phyloP scores from a whole-genome alignment of 371 early-diverging fungal genomes.

The Lichtheimia ornata region DNA sequence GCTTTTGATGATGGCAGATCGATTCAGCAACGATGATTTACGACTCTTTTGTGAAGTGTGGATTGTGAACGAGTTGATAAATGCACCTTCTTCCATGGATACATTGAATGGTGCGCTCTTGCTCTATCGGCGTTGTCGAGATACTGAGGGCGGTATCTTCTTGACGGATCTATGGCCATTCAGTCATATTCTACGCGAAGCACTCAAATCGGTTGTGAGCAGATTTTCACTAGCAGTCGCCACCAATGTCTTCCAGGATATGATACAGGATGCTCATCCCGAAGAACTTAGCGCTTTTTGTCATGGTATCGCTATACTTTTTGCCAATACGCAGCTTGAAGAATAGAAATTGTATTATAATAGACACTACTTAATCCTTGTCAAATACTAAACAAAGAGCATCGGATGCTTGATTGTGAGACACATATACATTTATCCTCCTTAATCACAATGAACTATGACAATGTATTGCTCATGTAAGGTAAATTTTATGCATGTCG shows the following conservation, averaged over 20 bases:
- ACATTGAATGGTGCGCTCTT: constrained; percentile 24
- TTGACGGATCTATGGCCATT: constrained; percentile 33
- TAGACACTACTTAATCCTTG: too few relatives aligned
- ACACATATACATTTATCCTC: too few relatives aligned
- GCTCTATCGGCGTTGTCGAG: constrained; percentile 28
- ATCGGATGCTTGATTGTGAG: too few relatives aligned
- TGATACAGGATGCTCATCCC: constrained; percentile 20
- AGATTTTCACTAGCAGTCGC: constrained; percentile 13
- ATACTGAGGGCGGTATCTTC: constrained; percentile 24
- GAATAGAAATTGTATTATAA: too few relatives aligned
- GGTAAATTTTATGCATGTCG: too few relatives aligned
- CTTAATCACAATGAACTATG: too few relatives aligned
- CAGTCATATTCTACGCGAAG: constrained; percentile 11
- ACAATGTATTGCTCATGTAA: too few relatives aligned
- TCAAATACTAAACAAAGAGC: too few relatives aligned
- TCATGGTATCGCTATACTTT: constrained; percentile 18
- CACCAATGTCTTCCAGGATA: constrained; percentile 17
- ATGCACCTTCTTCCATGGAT: background rate
- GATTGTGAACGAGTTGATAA: constrained; percentile 19
- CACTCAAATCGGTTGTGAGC: constrained; percentile 11
- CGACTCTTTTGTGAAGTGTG: constrained; percentile 27
- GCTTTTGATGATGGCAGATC: constrained; percentile 31
- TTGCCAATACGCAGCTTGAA: too few relatives aligned
- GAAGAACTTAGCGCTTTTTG: constrained; percentile 33
- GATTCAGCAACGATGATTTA: constrained; percentile 21